These are phyloP conservation scores for Salvia miltiorrhiza DNA, from an alignment of 257 asterid species.

Conservation along the genomic window DNA sequence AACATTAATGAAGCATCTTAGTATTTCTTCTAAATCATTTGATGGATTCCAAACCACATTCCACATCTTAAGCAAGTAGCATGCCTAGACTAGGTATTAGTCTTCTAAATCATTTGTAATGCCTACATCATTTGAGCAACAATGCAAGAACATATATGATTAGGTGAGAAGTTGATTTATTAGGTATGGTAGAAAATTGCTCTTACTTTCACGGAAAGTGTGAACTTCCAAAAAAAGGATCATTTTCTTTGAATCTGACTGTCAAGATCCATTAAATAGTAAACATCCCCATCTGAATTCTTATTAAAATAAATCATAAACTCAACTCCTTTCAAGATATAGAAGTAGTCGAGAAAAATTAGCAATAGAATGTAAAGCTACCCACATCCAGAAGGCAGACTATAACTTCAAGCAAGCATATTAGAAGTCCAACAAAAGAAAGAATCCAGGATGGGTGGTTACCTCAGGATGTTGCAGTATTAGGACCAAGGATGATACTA, in stretches of 20 bases:
- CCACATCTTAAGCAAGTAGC: background rate
- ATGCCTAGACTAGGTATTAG: background rate
- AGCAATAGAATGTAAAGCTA: background rate
- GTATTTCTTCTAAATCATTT: slow-evolving; percentile 1
- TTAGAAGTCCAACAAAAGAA: background rate
- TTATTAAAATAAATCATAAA: background rate
- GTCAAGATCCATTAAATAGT: background rate
- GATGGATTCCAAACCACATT: background rate
- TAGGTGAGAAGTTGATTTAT: background rate
- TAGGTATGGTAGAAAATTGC: background rate
- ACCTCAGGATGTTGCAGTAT: slow-evolving; percentile 95
- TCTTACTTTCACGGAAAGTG: background rate
- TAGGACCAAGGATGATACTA: slow-evolving; percentile 75
- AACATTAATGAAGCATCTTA: background rate
- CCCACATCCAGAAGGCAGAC: background rate
- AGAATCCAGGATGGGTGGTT: slow-evolving; percentile 7
- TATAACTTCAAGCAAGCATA: background rate
- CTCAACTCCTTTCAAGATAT: background rate
- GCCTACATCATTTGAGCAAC: background rate
- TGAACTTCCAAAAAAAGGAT: background rate
- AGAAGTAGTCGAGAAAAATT: background rate
- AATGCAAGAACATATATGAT: background rate
- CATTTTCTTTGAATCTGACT: background rate
- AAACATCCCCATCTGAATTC: background rate
- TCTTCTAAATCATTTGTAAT: background rate